Evolutionary conservation across 1,284 basidiomycete genomes (phyloP).

Genomic region (Trichosporon ovoides): DNA sequence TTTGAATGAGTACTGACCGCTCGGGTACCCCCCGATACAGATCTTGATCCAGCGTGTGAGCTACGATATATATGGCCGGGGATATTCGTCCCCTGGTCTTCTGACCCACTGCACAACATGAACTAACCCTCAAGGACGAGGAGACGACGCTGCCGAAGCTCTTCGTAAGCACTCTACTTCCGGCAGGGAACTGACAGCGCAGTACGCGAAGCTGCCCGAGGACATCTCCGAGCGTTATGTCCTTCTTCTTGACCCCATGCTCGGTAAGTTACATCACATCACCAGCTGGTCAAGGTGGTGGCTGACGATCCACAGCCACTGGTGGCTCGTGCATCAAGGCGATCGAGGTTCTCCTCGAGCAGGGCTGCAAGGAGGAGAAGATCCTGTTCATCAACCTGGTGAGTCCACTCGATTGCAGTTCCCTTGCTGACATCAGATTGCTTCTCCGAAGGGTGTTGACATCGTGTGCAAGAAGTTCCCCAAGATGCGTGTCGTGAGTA

Average conservation of each 20-base stretch:
- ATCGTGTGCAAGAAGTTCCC: slow-evolving; percentile 79
- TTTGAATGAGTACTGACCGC: slow-evolving; percentile 21
- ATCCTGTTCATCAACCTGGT: slow-evolving; percentile 98
- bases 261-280: slow-evolving; percentile 58
- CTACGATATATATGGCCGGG: slow-evolving; percentile 9
- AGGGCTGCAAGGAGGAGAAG: slow-evolving; percentile 70
- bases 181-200: background rate
- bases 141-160: slow-evolving; percentile 84
- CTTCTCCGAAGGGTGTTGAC: slow-evolving; percentile 83
- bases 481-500: slow-evolving; percentile 70
- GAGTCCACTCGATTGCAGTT: slow-evolving; percentile 21
- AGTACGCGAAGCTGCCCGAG: slow-evolving; percentile 74
- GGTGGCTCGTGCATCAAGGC: slow-evolving; percentile 98
- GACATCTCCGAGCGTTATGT: slow-evolving; percentile 90
- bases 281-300: too few species aligned
- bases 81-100: background rate
- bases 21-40: slow-evolving; percentile 45
- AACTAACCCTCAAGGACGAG: slow-evolving; percentile 63
- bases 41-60: slow-evolving; percentile 86
- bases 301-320: slow-evolving; percentile 64
- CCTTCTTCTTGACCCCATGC: slow-evolving; percentile 93
- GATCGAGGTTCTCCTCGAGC: slow-evolving; percentile 84
- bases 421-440: slow-evolving; percentile 58
- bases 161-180: slow-evolving; percentile 51
- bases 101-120: background rate